Base-by-base conservation (phyloP, 805 yeast genomes). In the Yamadazyma insecticola region DNA sequence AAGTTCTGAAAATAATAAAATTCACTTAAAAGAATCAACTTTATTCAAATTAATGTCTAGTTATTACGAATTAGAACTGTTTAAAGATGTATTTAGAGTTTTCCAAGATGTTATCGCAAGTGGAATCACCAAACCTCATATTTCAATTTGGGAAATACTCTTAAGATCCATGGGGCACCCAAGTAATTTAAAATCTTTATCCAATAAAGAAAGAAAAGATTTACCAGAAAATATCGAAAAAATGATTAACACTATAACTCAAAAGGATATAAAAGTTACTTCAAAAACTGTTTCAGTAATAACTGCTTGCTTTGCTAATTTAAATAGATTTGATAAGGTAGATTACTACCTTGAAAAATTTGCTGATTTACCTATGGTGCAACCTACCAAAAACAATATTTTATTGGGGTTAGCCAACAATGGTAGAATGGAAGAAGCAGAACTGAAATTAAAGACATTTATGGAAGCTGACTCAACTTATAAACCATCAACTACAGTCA, bases 81-180 rank as follows among this genome's bases (percentile, higher is more conserved):
- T 61, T 12, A 51, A 51, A 11, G 56, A 54, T 22, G 68, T 70
- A 2, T 56, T 70, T 35, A 54, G 55, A 8, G 50, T 74, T 1
- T 80, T 84, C 74, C 72, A 70, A 37, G 60, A 55, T 25, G 50
- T 81, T 57, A 41, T 69, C 16, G 39, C 50, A 8, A 44, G 50
- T 5, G 70, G 67, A 13, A 47, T 63, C 12, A 39, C 39, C 1
- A 47, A 40, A 6, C 22, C 26, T 6, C 30, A 29, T 13, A 29
- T 18, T 6, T 16, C 76, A 76, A n/a, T 51, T 68, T 83, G 87
- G 87, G 77, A 78, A 31, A 64, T 72, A 30, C 62, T 81, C 17
- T 54, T 83, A 30, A 58, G 68, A 30, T 63, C 81, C 1, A 65
- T 70, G 47, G 63, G 67, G 6, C 58, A 53, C 37, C 58, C 67